Conservation (phyloP, 73 alveolate species). For the Effrenium voratum region DNA sequence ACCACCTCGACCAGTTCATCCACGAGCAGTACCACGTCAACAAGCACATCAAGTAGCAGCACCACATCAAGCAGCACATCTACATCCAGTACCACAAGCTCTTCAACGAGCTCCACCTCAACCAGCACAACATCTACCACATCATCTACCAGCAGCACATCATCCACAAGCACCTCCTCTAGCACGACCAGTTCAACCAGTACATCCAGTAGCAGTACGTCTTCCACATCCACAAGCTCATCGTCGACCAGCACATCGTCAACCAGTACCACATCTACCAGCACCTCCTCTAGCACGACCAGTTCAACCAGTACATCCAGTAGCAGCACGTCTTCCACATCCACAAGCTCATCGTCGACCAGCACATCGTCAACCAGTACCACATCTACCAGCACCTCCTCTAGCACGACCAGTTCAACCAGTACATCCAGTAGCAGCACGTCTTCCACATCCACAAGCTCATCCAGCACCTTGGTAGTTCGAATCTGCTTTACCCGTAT, state of each 20-base stretch:
- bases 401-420: constrained; percentile 17
- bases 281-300: constrained; percentile 24
- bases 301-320: background rate
- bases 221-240: too few relatives aligned
- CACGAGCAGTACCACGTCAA: background rate
- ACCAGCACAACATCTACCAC: background rate
- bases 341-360: background rate
- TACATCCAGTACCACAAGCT: background rate
- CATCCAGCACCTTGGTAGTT: too few relatives aligned
- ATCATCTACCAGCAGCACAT: too few relatives aligned
- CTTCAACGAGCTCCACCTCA: background rate
- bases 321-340: background rate
- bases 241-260: constrained; percentile 11
- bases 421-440: constrained; percentile 43
- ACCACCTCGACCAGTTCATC: background rate
- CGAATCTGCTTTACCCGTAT: too few relatives aligned
- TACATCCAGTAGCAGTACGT: background rate
- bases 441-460: background rate
- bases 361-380: constrained; percentile 32
- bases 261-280: background rate
- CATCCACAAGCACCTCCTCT: background rate
- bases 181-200: background rate
- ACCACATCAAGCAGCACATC: background rate
- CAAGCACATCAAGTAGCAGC: background rate
- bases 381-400: background rate